phyloP scores from a whole-genome alignment of 2,329 filamentous ascomycete genomes.

The Lasiodiplodia sp. region DNA sequence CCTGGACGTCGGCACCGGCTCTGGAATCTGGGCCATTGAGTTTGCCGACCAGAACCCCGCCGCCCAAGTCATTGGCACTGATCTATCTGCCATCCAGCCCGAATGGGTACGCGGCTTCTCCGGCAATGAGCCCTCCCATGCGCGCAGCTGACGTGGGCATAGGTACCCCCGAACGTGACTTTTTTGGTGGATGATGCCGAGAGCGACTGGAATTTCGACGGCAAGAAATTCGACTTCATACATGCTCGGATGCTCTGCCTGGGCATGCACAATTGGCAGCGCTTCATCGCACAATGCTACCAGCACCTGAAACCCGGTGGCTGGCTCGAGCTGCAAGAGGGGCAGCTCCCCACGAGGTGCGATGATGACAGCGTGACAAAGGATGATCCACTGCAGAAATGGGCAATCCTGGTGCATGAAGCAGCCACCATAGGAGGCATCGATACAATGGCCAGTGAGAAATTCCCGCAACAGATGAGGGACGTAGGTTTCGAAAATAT shows the following conservation, averaged over 20 bases:
- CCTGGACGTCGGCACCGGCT: conserved; percentile 44
- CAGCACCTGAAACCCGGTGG: conserved; percentile 57
- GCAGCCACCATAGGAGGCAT: conserved; percentile 30
- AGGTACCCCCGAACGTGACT: conserved; percentile 46
- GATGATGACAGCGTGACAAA: conserved; percentile 32
- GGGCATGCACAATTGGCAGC: conserved; percentile 62
- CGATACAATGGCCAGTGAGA: conserved; percentile 37
- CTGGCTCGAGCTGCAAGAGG: conserved; percentile 60
- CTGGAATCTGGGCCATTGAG: conserved; percentile 47
- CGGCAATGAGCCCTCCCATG: conserved; percentile 24
- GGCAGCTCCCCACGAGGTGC: conserved; percentile 30
- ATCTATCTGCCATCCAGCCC: conserved; percentile 40
- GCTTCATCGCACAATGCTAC: conserved; percentile 54
- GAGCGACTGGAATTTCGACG: conserved; percentile 61
- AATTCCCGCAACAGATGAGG: conserved; percentile 46
- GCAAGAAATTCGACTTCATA: conserved; percentile 64
- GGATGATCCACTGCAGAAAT: conserved; percentile 11
- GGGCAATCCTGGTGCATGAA: conserved; percentile 14
- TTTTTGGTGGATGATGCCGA: conserved; percentile 47
- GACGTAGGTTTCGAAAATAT: conserved; percentile 40
- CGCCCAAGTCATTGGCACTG: conserved; percentile 43
- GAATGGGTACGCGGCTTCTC: conserved; percentile 40
- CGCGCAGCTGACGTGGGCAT: conserved; percentile 27
- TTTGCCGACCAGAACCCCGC: conserved; percentile 44
- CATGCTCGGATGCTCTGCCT: conserved; percentile 60